phyloP scores from a whole-genome alignment of 1,284 basidiomycete species.

The Ceratobasidium papillatum region DNA sequence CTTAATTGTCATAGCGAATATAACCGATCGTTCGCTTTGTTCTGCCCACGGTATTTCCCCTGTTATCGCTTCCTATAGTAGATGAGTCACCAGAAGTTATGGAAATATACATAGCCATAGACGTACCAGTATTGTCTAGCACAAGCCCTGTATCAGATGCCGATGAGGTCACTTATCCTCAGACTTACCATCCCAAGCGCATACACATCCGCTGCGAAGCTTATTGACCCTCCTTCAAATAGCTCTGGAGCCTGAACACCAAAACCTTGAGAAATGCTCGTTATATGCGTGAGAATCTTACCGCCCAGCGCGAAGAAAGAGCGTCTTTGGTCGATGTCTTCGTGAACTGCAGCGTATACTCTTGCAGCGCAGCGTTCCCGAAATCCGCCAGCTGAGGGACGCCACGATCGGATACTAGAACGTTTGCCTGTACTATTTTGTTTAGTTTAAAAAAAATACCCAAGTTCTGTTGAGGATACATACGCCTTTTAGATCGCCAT shows the following conservation, averaged over 20 bases:
- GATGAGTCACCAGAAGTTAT: neutral
- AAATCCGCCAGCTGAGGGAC: neutral
- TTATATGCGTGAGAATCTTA: neutral
- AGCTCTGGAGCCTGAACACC: constrained; percentile 7
- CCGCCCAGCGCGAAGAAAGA: constrained; percentile 1
- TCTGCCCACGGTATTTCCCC: too few species aligned
- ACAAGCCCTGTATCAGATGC: too few species aligned
- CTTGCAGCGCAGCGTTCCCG: constrained; percentile 1
- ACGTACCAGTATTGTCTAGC: too few species aligned
- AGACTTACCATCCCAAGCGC: neutral
- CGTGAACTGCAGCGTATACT: neutral
- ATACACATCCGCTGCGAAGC: too few species aligned
- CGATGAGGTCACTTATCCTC: too few species aligned
- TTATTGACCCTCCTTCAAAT: neutral
- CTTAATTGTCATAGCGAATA: too few species aligned
- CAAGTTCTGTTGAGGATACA: too few species aligned
- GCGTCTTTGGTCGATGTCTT: neutral
- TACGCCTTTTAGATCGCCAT: constrained; percentile 26
- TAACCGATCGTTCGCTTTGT: too few species aligned
- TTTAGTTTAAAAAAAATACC: too few species aligned
- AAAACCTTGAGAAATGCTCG: too few species aligned
- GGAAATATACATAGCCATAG: too few species aligned
- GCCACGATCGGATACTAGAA: neutral
- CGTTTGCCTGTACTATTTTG: constrained; percentile 1
- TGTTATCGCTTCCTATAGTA: too few species aligned